Base-by-base conservation (phyloP, 805 yeast species). In the Yarrowia yakushimensis region DNA sequence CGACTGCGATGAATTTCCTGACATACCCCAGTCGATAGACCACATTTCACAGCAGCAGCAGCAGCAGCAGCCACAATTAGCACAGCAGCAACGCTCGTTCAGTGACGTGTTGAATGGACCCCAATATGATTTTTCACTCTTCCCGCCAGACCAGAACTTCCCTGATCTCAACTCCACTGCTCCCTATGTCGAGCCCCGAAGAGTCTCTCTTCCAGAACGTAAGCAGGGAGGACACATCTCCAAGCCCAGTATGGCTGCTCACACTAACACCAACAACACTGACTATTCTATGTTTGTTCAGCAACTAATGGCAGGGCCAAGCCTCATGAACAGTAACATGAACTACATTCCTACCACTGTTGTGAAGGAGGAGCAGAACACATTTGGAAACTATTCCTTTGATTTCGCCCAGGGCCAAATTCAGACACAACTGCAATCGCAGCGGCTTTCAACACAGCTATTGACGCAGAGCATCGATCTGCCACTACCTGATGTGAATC, bases 1-100 rank as follows among this genome's bases (percentile, higher is more conserved):
- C 15, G 59, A 52, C 43, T 52, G 59, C 11, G 59, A 52, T 25
- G 59, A 52, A 17, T 52, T 52, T 9, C 59, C 59, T 12, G 59
- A 52, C 31, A 52, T 52, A 52, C 59, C 59, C 59, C 59, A 52
- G 33, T 34, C 43, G 17, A 25, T 52, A 34, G 59, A 52, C 43
- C 43, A 31, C 28, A 13, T 33, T 10, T 9, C 28, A 22, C 39
- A 20, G n/a, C 55, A 48, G 41, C 55, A 45, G 27, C 52, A 30
- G 20, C 54, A 31, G 8, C 37, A 30, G 17, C 54, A 30, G 22
- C 59, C 27, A 36, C 43, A 34, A 13, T 12, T 18, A 23, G 31
- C 42, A 25, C 18, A n/a, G 31, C 59, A n/a, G 13, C 59, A 34
- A 11, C 59, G 59, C 12, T 52, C 59, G 22, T 52, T 34, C 59